A percentile compares a stretch with the other conserved stretches of the same genome.
Evolutionary conservation across 306 rosid species (phyloP).

Genomic region (Cicer chorassanicum): DNA sequence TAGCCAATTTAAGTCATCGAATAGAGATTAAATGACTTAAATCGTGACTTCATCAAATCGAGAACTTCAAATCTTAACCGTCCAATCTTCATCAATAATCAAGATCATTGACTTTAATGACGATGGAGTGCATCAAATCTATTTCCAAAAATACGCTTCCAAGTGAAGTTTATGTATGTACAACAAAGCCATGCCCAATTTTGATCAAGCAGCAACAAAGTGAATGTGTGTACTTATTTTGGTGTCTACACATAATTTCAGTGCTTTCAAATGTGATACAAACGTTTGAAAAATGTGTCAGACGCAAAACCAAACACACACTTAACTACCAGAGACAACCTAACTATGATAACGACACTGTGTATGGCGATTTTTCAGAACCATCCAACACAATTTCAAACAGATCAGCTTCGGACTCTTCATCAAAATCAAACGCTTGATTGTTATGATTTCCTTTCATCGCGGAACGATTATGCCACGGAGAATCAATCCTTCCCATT

Average conservation of each 20-base stretch:
- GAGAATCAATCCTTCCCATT: conserved; percentile 87
- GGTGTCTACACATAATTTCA: neutral
- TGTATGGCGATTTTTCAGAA: conserved; percentile 41
- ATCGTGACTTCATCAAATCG: neutral
- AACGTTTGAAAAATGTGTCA: neutral
- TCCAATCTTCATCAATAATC: neutral
- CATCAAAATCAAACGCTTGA: conserved; percentile 42
- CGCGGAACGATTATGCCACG: conserved; percentile 55
- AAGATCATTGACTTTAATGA: neutral
- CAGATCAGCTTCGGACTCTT: conserved; percentile 55
- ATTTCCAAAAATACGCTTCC: conserved; percentile 7
- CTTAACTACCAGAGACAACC: neutral
- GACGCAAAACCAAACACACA: neutral
- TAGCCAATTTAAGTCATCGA: neutral
- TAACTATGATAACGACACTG: neutral
- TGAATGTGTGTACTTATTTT: neutral
- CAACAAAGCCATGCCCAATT: conserved; percentile 16
- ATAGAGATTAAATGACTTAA: neutral
- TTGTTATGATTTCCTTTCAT: conserved; percentile 51
- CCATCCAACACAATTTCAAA: conserved; percentile 59
- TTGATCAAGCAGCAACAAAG: conserved; percentile 1
- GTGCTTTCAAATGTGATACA: neutral
- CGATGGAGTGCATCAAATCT: neutral
- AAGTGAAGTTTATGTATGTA: conserved; percentile 8
- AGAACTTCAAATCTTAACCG: neutral